Evolutionary conservation across 331 rosid genomes (phyloP).

Genomic region (Quercus phellos): DNA sequence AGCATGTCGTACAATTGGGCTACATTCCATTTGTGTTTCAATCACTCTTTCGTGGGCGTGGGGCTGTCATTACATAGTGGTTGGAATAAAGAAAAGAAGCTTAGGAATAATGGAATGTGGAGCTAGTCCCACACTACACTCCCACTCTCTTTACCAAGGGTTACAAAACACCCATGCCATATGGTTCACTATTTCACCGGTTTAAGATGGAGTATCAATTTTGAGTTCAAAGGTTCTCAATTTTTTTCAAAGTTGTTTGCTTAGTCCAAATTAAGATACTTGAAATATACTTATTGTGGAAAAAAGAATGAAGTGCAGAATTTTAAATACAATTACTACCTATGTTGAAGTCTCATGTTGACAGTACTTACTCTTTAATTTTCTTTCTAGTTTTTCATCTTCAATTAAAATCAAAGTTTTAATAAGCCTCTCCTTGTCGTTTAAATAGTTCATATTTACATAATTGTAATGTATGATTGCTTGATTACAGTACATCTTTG

Average conservation of each 20-base stretch:
- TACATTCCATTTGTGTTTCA: slow-evolving; percentile 7
- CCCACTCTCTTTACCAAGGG: neutral
- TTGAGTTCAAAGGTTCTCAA: neutral
- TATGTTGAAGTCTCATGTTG: no score
- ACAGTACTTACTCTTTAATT: no score
- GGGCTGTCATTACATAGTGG: neutral
- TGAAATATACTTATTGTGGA: neutral
- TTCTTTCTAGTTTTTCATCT: no score
- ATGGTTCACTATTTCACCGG: neutral
- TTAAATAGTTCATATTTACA: no score
- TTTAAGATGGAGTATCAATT: no score
- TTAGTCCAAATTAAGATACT: neutral
- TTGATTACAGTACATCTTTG: no score
- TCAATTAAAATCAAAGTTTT: no score
- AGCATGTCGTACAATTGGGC: slow-evolving; percentile 13
- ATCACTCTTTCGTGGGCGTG: neutral
- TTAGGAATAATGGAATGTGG: neutral
- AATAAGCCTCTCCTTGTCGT: no score
- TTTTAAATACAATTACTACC: no score
- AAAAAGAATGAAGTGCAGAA: no score
- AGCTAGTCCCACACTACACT: neutral
- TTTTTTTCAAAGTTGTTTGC: neutral
- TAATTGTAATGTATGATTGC: no score
- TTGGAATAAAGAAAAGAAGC: neutral
- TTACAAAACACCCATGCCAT: neutral